Base-by-base conservation (phyloP, 176 grass and related monocot genomes). In the Panicum miliaceum region DNA sequence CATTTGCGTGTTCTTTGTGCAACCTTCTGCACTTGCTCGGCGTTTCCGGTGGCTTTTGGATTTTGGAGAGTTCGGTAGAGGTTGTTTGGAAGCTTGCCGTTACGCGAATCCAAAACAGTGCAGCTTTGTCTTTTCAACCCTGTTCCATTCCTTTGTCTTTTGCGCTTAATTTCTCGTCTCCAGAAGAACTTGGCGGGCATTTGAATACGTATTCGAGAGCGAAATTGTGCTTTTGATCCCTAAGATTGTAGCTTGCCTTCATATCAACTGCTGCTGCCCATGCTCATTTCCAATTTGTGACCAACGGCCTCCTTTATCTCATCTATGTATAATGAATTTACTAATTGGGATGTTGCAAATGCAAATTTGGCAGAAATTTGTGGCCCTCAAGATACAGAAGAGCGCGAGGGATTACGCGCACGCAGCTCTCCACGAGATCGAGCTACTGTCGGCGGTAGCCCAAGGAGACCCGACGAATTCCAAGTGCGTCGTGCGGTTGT, bases 351-450 rank as follows among this genome's bases (percentile, higher is more conserved):
- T 57, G 3, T 3, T 1, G 25, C 10, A 8, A 52, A 14, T 75
- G 12, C 60, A 9, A 72, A 84, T 81, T 35, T 60, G 45, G 77
- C 84, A 98, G 92, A 95, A 54, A 82, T 95, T 94, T 50, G 92
- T 95, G n/a, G 92, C 96, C 20, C 87, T 98, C 64, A 98, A 98
- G 84, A 95, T 95, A 68, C 96, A 98, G 77, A 98, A 98, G 63
- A 98, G 92, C 82, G 96, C 96, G 50, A 91, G 87, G 82, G 91
- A 98, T 66, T 98, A 91, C 67, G 82, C 92, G 16, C 91, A 98
- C 19, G 88, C 89, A 2, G 96, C 96, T 41, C 85, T 92, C 66
- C 91, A 95, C 51, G 96, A 98, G 84, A 95, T 95, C 42, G 86
- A 93, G 80, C 23, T 98, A 58, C 85, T 95, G 19, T 93, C 90